Base-by-base conservation (phyloP, 2,329 filamentous ascomycete species). In the Exophiala bonariae region DNA sequence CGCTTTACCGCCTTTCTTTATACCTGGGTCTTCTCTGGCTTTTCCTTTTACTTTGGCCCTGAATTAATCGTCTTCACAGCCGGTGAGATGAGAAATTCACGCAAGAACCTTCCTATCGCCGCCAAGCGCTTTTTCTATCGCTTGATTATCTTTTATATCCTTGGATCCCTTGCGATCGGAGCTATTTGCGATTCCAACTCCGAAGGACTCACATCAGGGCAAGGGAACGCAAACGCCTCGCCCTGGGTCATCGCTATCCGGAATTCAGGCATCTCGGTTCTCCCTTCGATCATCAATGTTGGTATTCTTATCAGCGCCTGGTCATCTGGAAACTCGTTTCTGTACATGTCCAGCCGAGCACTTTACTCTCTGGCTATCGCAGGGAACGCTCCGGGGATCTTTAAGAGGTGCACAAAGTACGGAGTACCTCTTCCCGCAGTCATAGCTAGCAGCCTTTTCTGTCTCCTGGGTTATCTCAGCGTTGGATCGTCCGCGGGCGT, bases 11-110 rank as follows among this genome's bases (percentile, higher is more conserved):
- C 23, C 67, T 61, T 10, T 71, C 23, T 71, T 50, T 68, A 65
- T 61, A 56, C 54, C 22, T 63, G 74, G 48, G 74, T 80, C 46
- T 64, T 67, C 38, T 62, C 68, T 40, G 66, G 69, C 4, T 65
- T 60, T 4, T 71, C 69, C 45, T 64, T 67, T 3, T 71, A 67
- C 41, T 62, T 66, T 18, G 62, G 62, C 57, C 58, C 59, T 11
- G 77, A 81, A 53, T 68, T 72, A 39, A 69, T 81, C 18, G 74
- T 73, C 17, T 73, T 78, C 47, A 73, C 78, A 11, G 78, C 74
- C 3, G 77, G 76, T 17, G 77, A 80, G 60, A 73, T 74, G 4
- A 66, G 68, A 37, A 71, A 74, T 33, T 78, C 78, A 2, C 59
- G 74, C 8, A 64, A 64, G 46, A 72, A 70, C 47, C 76, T 80